Base-by-base conservation (phyloP, 331 rosid species). In the Malus hybrid region DNA sequence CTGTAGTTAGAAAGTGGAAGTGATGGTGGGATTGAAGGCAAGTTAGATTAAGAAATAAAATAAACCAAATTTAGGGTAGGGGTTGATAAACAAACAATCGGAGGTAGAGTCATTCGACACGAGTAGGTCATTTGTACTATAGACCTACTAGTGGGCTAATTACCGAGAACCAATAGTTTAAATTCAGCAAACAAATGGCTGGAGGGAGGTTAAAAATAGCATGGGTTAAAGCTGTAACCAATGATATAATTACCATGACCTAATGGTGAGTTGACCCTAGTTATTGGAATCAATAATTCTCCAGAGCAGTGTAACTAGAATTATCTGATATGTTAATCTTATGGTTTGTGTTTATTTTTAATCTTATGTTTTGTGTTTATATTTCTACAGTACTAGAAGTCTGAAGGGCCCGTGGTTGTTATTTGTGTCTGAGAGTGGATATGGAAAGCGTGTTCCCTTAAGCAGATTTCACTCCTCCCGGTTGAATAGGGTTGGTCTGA, bases 391-490 rank as follows among this genome's bases (percentile, higher is more conserved):
- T 68, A 65, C 76, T 65, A 90, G 71, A 79, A 32, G 85, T 69
- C 71, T 13, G 27, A 85, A 76, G 44, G 99, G 97, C 61, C 99
- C 99, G 20, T 94, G 99, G 99, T 83, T 94, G 85, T 80, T 94
- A 84, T 94, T 94, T 86, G 91, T 94, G 72, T 92, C 99, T 2
- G 99, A 94, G 84, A 92, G 89, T 15, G 99, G 99, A 80, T 63
- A 28, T 46, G 99, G 99, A 71, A 94, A 94, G 89, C 91, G 99
- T 60, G 99, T 94, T 83, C 99, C 99, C 36, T 83, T 94, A 71
- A 87, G 88, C 84, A 78, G 91, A 65, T 94, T 94, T 77, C 89
- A 89, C 59, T 69, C 86, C 34, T 92, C 86, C 12, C 71, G 91
- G 77, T 80, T 94, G 84, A 90, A 90, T 55, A 90, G 97, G 81